phyloP scores from a whole-genome alignment of 1,284 basidiomycete species.

The Earliella scabrosa region DNA sequence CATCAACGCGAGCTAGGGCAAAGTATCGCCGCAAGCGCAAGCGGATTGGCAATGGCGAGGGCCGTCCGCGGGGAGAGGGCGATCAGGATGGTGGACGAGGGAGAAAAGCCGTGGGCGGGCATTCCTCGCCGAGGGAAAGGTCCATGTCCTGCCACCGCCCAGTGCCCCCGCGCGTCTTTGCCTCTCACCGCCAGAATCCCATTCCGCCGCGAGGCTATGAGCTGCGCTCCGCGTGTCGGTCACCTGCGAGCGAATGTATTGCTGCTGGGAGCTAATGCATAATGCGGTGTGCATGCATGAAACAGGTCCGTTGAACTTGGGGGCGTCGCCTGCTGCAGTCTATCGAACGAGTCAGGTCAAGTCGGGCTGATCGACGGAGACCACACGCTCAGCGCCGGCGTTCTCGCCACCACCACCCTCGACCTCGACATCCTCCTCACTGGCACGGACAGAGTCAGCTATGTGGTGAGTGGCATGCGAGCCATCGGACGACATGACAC shows the following conservation, averaged over 20 bases:
- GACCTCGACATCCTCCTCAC: not conserved
- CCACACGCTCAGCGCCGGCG: not conserved
- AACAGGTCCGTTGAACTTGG: no score
- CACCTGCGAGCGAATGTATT: not conserved
- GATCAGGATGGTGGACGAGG: slow-evolving; percentile 10
- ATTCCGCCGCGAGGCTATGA: slow-evolving; percentile 14
- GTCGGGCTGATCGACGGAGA: not conserved
- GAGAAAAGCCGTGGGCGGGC: slow-evolving; percentile 15
- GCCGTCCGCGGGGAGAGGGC: not conserved
- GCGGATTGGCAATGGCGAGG: not conserved
- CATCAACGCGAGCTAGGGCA: slow-evolving; percentile 31
- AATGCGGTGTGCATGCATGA: not conserved
- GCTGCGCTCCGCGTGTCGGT: slow-evolving; percentile 6
- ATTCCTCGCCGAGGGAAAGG: slow-evolving; percentile 3
- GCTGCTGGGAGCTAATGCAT: not conserved
- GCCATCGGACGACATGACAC: not conserved
- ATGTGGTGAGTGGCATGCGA: not conserved
- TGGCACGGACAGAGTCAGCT: not conserved
- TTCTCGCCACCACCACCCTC: not conserved
- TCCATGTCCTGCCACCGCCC: not conserved
- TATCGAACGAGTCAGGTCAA: not conserved
- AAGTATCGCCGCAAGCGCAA: no score
- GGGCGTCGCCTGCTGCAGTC: not conserved
- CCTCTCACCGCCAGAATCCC: no score
- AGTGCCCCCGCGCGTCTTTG: no score